phyloP scores from a whole-genome alignment of 169 alveolate species.

The Plasmodium knowlesi region DNA sequence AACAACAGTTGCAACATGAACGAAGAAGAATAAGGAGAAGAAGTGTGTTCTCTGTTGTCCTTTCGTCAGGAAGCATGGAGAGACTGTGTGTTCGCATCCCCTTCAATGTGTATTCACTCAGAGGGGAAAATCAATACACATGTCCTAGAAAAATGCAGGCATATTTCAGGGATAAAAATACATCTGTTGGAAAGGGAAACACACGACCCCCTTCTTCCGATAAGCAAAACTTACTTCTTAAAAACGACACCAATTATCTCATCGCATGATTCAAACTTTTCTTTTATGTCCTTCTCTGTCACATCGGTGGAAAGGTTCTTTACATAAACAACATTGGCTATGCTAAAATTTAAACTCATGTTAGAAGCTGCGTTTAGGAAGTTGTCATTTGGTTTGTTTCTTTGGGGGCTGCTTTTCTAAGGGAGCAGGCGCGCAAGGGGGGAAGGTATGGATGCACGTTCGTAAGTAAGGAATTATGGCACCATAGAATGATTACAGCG shows the following conservation, averaged over 20 bases:
- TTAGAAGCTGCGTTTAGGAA: conserved; percentile 9
- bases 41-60: neutral
- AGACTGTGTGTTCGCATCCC: neutral
- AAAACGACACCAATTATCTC: conserved; percentile 69
- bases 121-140: neutral
- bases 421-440: neutral
- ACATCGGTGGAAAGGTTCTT: conserved; percentile 76
- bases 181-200: neutral
- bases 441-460: neutral
- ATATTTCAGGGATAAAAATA: neutral
- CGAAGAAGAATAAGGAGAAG: neutral
- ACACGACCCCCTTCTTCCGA: neutral
- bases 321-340: conserved; percentile 79
- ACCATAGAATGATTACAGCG: neutral
- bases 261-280: conserved; percentile 72
- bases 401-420: neutral
- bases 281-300: conserved; percentile 74
- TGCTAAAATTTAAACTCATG: conserved; percentile 75
- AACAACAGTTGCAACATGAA: neutral
- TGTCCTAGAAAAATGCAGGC: neutral
- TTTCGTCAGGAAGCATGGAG: neutral
- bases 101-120: neutral
- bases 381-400: neutral
- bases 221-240: conserved; percentile 55
- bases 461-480: neutral